Evolutionary conservation across 192 early-diverging fungal genomes (phyloP).

Genomic region (Rhizophagus sp.): DNA sequence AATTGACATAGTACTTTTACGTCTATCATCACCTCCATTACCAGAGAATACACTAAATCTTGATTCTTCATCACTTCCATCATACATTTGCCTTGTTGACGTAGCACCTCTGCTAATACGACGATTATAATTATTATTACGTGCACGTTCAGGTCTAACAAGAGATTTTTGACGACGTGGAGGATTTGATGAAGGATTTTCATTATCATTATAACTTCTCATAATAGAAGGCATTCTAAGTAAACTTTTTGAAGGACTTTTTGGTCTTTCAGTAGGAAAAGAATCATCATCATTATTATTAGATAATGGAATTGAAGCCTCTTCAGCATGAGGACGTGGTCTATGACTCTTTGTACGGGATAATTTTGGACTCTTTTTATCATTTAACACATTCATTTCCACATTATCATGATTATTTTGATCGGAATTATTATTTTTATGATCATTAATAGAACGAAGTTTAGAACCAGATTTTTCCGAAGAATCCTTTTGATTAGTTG

Average conservation of each 20-base stretch:
- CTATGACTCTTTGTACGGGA: not conserved
- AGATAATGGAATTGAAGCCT: not conserved
- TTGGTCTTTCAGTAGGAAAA: not conserved
- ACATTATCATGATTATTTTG: not conserved
- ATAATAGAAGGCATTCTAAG: not conserved
- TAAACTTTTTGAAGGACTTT: not conserved
- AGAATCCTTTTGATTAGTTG: not conserved
- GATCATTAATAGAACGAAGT: not conserved
- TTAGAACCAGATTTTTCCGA: not conserved
- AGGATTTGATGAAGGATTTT: not conserved
- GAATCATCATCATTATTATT: too few species aligned
- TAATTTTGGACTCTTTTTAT: not conserved
- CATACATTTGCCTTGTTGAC: conserved; percentile 43
- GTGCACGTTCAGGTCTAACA: conserved; percentile 67
- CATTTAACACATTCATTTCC: not conserved
- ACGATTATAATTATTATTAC: conserved; percentile 34
- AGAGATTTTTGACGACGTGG: conserved; percentile 62
- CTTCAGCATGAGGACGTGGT: not conserved
- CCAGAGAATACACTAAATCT: conserved; percentile 36
- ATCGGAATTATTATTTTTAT: not conserved
- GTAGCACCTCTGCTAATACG: conserved; percentile 49
- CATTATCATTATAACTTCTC: not conserved
- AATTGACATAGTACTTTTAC: conserved; percentile 8
- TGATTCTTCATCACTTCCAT: conserved; percentile 36
- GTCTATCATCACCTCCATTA: conserved; percentile 33